Percentiles rank a stretch among this genome's conserved stretches.
Evolutionary conservation across 139 green algal genomes (phyloP).

Genomic region (Volvox africanus): DNA sequence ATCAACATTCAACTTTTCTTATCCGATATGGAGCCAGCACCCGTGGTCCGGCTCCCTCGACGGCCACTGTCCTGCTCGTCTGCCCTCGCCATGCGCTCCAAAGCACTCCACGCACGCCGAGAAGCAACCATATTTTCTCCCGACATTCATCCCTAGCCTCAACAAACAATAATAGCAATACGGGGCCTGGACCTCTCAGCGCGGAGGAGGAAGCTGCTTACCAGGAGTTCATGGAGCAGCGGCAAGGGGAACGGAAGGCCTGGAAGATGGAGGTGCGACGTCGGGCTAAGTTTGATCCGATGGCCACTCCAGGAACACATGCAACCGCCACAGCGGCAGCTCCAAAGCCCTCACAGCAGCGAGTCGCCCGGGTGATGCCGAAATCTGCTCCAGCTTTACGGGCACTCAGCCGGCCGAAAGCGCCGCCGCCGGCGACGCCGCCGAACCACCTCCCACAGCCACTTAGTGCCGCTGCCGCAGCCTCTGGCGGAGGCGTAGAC

Average conservation of each 20-base stretch:
- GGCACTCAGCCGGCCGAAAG: neutral
- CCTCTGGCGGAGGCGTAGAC: neutral
- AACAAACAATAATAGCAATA: neutral
- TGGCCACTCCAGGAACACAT: neutral
- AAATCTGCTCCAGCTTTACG: neutral
- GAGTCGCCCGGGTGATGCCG: no score
- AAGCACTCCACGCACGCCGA: no score
- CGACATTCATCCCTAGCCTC: neutral
- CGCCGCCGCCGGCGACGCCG: neutral
- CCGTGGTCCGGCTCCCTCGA: no score
- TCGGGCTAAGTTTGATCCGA: slow-evolving; percentile 32
- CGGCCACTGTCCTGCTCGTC: neutral
- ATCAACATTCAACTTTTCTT: neutral
- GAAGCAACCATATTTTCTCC: neutral
- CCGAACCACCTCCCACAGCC: neutral
- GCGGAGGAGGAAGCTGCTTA: slow-evolving; percentile 38
- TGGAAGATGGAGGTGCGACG: slow-evolving; percentile 43
- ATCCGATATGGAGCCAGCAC: neutral
- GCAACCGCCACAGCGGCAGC: neutral
- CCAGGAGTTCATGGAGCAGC: slow-evolving; percentile 11
- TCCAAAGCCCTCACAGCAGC: neutral
- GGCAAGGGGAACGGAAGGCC: slow-evolving; percentile 31
- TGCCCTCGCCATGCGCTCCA: neutral
- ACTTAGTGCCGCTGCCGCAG: neutral
- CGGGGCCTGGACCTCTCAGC: neutral